These are phyloP conservation scores for Picochlorum sp. DNA, from an alignment of 139 green algal genomes.

Conservation along the genomic window DNA sequence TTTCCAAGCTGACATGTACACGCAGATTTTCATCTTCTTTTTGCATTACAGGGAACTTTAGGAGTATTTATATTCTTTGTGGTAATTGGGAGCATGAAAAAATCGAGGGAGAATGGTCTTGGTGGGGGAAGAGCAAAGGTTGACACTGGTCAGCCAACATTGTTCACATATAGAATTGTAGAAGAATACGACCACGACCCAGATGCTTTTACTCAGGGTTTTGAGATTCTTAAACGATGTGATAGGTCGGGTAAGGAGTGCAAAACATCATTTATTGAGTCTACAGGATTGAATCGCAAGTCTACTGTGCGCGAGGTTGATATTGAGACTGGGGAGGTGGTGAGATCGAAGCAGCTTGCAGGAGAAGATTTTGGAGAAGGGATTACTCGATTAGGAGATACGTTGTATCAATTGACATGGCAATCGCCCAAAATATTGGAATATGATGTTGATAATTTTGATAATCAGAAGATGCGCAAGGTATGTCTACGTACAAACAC, in stretches of 20 bases:
- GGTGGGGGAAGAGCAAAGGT: background rate
- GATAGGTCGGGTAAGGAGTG: slow-evolving; percentile 23
- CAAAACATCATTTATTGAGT: slow-evolving; percentile 70
- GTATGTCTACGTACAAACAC: background rate
- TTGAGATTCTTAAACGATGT: slow-evolving; percentile 59
- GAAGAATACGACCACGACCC: slow-evolving; percentile 62
- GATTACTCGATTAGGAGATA: slow-evolving; percentile 41
- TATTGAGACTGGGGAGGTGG: slow-evolving; percentile 47
- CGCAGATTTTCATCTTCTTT: background rate
- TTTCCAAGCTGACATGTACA: too few relatives aligned
- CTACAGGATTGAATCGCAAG: slow-evolving; percentile 66
- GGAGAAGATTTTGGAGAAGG: slow-evolving; percentile 72
- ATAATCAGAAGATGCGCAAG: background rate
- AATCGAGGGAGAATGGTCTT: background rate
- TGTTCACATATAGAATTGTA: slow-evolving; percentile 48
- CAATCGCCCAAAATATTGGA: slow-evolving; percentile 22
- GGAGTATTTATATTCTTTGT: slow-evolving; percentile 27
- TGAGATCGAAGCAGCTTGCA: slow-evolving; percentile 18
- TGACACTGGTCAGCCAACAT: background rate
- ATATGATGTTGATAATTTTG: slow-evolving; percentile 32
- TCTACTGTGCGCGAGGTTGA: slow-evolving; percentile 63
- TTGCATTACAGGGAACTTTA: slow-evolving; percentile 13
- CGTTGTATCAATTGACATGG: slow-evolving; percentile 74
- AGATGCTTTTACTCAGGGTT: slow-evolving; percentile 74
- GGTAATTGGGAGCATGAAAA: slow-evolving; percentile 1